Base-by-base conservation (phyloP, 805 yeast genomes). In the Schwanniomyces sp. region DNA sequence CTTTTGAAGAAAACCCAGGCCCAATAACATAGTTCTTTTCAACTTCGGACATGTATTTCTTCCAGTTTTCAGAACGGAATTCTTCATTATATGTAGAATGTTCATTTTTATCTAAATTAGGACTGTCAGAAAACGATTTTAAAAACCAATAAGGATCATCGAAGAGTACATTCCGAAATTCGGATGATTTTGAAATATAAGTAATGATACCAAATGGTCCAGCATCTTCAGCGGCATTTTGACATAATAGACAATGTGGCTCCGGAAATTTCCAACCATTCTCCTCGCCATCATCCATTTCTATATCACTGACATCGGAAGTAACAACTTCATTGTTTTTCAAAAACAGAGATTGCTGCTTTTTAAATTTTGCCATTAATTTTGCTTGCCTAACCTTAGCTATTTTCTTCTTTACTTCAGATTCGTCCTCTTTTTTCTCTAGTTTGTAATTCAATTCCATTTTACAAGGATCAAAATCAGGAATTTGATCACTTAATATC, bases 151-250 rank as follows among this genome's bases (percentile, higher is more conserved):
- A 84, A 10, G 74, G 63, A 45, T 82, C 78, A 5, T 79, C 76
- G 51, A 80, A 79, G 0, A 96, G 95, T 10, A 87, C 74, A 8
- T 74, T 70, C 41, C 96, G 66, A 51, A 82, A 79, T 44, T 80
- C 83, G 4, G 87, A 78, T 1, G 86, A 72, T 37, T 78, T 78
- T 0, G 82, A 68, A 24, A 86, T 69, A 57, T 80, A 79, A 7
- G 87, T 78, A 43, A 88, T 80, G n/a, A 86, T 75, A 0, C 96
- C 96, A 64, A 85, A 88, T 0, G 88, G 79, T 4, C 86, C 88
- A 18, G 79, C 78, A 17, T 79, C 79, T 17, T 75, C 75, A 1
- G 84, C 77, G 0, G 89, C 84, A 81, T 86, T 87, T 54, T 89
- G 91, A 62, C 96, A 90, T 12, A 90, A 68, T 34, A 90, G 84